phyloP scores from a whole-genome alignment of 176 grass and related monocot species.

The Oryza glumipatula region DNA sequence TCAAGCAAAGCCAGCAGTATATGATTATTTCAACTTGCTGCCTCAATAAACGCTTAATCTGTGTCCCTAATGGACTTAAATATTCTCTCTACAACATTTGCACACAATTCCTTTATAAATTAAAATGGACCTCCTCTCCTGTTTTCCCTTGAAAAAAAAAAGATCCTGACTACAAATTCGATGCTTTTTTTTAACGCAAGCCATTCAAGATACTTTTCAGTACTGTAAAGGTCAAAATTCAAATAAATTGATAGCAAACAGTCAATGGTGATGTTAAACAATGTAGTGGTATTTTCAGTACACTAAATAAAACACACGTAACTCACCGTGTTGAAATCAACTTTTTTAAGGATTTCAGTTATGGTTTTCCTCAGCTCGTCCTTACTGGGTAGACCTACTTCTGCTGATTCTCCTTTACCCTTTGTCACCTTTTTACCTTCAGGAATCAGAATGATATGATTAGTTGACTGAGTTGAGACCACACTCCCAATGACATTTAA shows the following conservation, averaged over 20 bases:
- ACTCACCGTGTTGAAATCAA: constrained; percentile 92
- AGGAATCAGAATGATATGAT: constrained; percentile 43
- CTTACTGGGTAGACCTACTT: constrained; percentile 64
- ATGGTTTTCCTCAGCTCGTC: constrained; percentile 85
- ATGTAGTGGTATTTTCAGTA: background rate
- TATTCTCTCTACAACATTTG: background rate
- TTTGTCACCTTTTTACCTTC: constrained; percentile 68
- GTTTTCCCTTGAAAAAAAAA: background rate
- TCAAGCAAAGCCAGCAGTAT: background rate
- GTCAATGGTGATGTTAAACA: constrained; percentile 19
- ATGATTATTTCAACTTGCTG: background rate
- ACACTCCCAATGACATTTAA: constrained; percentile 18
- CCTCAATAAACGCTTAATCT: background rate
- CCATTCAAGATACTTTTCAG: constrained; percentile 21
- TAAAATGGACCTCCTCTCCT: background rate
- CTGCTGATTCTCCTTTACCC: constrained; percentile 57
- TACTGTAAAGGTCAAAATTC: background rate
- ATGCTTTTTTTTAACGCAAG: background rate
- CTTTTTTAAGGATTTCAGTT: constrained; percentile 77
- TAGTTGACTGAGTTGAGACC: constrained; percentile 18
- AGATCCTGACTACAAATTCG: background rate
- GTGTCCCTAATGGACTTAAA: background rate
- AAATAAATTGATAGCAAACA: constrained; percentile 7
- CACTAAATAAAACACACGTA: background rate
- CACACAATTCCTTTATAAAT: background rate